Percentiles rank a stretch among this genome's conserved stretches.
These are phyloP conservation scores for Blepharisma undulans DNA, from an alignment of 169 alveolate species.

Conservation along the genomic window DNA sequence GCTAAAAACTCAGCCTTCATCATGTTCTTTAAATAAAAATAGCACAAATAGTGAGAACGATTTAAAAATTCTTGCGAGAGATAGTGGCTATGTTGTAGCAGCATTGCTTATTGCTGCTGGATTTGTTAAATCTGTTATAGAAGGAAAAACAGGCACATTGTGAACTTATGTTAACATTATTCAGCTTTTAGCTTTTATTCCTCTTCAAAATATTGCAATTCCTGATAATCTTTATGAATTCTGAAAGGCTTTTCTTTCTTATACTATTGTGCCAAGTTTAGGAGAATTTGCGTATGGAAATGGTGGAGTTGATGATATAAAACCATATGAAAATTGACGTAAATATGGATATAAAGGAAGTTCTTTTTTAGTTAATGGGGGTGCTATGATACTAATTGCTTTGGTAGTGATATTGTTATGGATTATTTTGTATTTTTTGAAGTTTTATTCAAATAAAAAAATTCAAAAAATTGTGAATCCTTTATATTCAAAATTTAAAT, in stretches of 20 bases:
- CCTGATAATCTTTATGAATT: background rate
- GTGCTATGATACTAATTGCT: background rate
- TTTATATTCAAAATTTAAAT: background rate
- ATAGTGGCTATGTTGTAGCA: background rate
- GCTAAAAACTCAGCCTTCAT: background rate
- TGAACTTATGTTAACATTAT: background rate
- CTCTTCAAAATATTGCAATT: background rate
- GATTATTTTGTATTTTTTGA: no score
- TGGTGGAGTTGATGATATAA: background rate
- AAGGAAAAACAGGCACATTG: background rate
- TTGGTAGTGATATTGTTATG: background rate
- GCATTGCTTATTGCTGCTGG: background rate
- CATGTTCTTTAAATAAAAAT: background rate
- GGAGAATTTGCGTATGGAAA: background rate
- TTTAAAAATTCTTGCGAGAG: background rate
- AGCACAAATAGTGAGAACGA: background rate
- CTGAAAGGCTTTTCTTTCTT: background rate
- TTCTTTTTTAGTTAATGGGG: background rate
- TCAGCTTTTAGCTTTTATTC: background rate
- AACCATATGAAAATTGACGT: background rate
- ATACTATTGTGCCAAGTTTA: background rate
- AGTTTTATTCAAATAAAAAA: no score
- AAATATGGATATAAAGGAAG: background rate
- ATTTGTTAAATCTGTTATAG: background rate
- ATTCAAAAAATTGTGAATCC: background rate